Evolutionary conservation across 1,284 basidiomycete species (phyloP).

Genomic region (Exsudoporus floridanus): DNA sequence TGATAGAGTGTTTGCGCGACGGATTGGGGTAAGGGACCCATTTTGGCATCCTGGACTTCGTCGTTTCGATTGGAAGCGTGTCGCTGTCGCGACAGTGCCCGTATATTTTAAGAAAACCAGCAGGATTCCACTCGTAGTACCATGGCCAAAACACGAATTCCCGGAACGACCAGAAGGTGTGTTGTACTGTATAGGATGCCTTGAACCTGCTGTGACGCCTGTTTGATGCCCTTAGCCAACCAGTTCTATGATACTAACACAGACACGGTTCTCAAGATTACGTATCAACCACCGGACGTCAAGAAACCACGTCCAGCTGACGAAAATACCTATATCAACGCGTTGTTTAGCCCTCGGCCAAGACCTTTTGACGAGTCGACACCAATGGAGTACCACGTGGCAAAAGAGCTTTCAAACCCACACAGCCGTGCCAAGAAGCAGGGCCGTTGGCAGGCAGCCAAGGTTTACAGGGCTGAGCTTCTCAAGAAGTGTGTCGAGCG

Average conservation of each 20-base stretch:
- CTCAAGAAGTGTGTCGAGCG: constrained; percentile 52
- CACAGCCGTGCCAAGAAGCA: constrained; percentile 79
- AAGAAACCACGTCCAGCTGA: constrained; percentile 39
- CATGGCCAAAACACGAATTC: constrained; percentile 62
- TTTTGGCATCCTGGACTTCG: constrained; percentile 52
- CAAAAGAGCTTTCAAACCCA: constrained; percentile 72
- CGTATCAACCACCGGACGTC: constrained; percentile 62
- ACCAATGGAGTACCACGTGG: constrained; percentile 64
- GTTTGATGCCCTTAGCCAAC: constrained; percentile 39
- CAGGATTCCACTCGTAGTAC: constrained; percentile 47
- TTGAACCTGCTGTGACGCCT: constrained; percentile 10
- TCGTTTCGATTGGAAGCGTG: constrained; percentile 64
- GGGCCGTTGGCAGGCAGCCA: constrained; percentile 63
- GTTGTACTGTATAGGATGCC: constrained; percentile 17
- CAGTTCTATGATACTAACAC: constrained; percentile 56
- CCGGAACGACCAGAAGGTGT: constrained; percentile 49
- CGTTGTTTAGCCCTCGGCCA: constrained; percentile 48
- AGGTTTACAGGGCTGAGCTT: constrained; percentile 46
- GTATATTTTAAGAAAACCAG: constrained; percentile 47
- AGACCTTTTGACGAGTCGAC: constrained; percentile 47
- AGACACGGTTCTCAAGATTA: constrained; percentile 59
- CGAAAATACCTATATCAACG: constrained; percentile 59
- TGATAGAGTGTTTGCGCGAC: constrained; percentile 70
- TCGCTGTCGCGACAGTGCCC: constrained; percentile 63
- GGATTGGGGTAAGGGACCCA: constrained; percentile 59